Conservation (phyloP, 495 filamentous ascomycete species). For the Lasiosphaeria ovina region DNA sequence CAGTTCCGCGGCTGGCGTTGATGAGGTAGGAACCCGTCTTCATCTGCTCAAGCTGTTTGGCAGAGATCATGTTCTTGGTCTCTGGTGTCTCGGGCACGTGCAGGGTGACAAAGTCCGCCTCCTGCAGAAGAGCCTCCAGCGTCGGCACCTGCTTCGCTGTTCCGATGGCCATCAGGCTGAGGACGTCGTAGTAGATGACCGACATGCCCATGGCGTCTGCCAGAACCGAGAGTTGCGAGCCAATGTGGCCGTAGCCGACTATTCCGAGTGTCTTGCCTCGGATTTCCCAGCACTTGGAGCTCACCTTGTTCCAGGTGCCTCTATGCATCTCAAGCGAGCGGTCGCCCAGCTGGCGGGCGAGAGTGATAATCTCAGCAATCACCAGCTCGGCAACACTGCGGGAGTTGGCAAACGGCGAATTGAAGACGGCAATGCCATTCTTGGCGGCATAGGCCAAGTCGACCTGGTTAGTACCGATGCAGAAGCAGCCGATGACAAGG, state of each 20-base stretch:
- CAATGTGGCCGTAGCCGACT: slow-evolving; percentile 96
- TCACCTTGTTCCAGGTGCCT: slow-evolving; percentile 98
- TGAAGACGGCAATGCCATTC: slow-evolving; percentile 96
- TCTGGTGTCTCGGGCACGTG: slow-evolving; percentile 94
- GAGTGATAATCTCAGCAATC: slow-evolving; percentile 86
- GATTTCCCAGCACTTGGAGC: slow-evolving; percentile 94
- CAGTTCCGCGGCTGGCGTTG: slow-evolving; percentile 90
- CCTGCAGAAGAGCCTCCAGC: slow-evolving; percentile 69
- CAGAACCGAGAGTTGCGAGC: slow-evolving; percentile 91
- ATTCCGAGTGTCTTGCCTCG: slow-evolving; percentile 97
- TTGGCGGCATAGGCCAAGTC: slow-evolving; percentile 87
- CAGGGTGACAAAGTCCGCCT: slow-evolving; percentile 86
- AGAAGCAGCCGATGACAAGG: slow-evolving; percentile 96
- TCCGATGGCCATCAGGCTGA: slow-evolving; percentile 91
- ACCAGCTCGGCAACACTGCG: slow-evolving; percentile 94
- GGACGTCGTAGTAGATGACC: slow-evolving; percentile 91
- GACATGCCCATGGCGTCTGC: slow-evolving; percentile 97
- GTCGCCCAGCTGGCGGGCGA: slow-evolving; percentile 90
- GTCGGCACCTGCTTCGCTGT: slow-evolving; percentile 78
- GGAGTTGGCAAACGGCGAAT: slow-evolving; percentile 97
- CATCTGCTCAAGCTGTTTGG: slow-evolving; percentile 78
- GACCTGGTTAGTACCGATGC: slow-evolving; percentile 98
- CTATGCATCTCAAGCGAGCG: slow-evolving; percentile 91
- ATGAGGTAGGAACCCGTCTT: slow-evolving; percentile 89
- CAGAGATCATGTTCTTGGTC: slow-evolving; percentile 85